Conservation (phyloP, 768 basidiomycete species). For the Kwoniella bestiolae region DNA sequence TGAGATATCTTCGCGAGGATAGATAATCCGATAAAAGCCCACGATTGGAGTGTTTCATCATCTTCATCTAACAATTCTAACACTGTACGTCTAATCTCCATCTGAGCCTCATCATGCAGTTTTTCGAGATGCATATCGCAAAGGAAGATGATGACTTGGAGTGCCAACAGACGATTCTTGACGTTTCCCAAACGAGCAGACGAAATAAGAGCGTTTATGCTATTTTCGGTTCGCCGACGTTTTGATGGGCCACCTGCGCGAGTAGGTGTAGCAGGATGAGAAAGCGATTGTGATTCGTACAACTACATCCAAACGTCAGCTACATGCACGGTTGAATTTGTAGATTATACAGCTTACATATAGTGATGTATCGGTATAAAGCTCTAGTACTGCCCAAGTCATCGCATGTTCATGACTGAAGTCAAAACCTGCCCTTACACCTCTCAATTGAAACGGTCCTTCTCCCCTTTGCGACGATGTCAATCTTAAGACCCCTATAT, state of each 20-base stretch:
- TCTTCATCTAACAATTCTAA: constrained; percentile 68
- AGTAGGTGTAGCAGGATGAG: constrained; percentile 12
- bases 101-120: constrained; percentile 67
- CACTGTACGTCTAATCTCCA: constrained; percentile 65
- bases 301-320: constrained; percentile 3
- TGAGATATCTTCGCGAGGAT: constrained; percentile 55
- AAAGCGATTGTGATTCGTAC: constrained; percentile 14
- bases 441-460: constrained; percentile 23
- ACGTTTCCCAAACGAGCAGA: constrained; percentile 11
- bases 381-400: constrained; percentile 58
- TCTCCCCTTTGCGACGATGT: not conserved
- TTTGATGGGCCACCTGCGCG: constrained; percentile 29
- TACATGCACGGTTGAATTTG: too few species aligned
- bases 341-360: constrained; percentile 13
- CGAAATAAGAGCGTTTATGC: constrained; percentile 26
- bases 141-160: constrained; percentile 84
- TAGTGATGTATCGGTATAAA: constrained; percentile 37
- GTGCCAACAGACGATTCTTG: constrained; percentile 58
- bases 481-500: constrained; percentile 69
- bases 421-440: constrained; percentile 64
- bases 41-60: constrained; percentile 72
- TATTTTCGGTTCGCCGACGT: constrained; percentile 41
- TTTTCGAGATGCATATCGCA: constrained; percentile 75
- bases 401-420: constrained; percentile 62
- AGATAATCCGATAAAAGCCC: constrained; percentile 81